Evolutionary conservation across 164 flowering plant species (phyloP), one percentile per base, ranked within the genome.

Genomic region (Nymphaea thermarum): DNA sequence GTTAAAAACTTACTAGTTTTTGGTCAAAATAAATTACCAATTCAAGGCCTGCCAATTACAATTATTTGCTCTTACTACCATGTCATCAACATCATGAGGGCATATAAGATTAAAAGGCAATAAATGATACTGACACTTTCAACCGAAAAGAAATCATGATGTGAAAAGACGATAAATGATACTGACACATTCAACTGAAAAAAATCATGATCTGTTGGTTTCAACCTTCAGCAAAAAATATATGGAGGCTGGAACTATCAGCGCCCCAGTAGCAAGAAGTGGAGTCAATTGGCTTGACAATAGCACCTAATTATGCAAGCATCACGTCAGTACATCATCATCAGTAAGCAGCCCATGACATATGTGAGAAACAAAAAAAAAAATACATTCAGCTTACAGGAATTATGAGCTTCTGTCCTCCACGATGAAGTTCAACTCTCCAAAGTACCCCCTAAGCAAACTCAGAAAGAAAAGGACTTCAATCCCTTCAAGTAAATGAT

Each of bases 361-460:
- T 3, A 6, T 47, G 2, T 47, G 55, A 6, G 2, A 47, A 47
- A 47, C 55, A 47, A 14, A 47, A 0, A 4, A 6, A 51, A 51
- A 51, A 15, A 4, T 51, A 68, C 41, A 69, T 10, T 60, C 4
- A 59, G 53, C 91, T 86, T 82, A 94, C 99, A 66, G 99, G 99
- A 84, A 91, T 17, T 6, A 94, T 72, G 63, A 94, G 77, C 84
- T 87, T 91, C 68, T 94, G 99, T 4, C 93, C 90, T 14, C 86
- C 94, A n/a, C 96, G 95, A 71, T 84, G 92, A 64, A 83, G 76
- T 73, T 94, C 99, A 76, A 94, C 66, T 75, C 80, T 91, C 99
- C 99, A 94, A 71, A 75, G 81, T 43, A 90, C 85, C 11, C 99
- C 98, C 98, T 94, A 77, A 25, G 61, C 18, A 62, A 65, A 43